A percentile compares a stretch with the other conserved stretches of the same genome.
phyloP scores from a whole-genome alignment of 257 asterid genomes.

The Nicotiana paniculata region DNA sequence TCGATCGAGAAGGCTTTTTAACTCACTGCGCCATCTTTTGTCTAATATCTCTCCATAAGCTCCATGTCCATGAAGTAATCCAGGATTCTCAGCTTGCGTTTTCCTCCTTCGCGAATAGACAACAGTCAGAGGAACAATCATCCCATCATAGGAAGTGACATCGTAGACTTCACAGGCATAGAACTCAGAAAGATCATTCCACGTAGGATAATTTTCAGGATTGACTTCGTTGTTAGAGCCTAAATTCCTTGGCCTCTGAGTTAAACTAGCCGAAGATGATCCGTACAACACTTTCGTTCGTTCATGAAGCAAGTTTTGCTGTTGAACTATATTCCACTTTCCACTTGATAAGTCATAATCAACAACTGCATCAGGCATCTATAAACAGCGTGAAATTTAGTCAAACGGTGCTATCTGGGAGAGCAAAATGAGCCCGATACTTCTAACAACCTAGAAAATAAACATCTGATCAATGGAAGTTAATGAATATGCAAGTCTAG shows the following conservation, averaged over 20 bases:
- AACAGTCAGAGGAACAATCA: constrained; percentile 66
- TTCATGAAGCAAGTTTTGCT: constrained; percentile 81
- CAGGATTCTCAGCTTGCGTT: constrained; percentile 61
- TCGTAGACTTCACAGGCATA: constrained; percentile 78
- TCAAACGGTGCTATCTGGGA: not conserved
- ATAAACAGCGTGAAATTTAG: constrained; percentile 9
- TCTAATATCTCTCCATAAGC: constrained; percentile 91
- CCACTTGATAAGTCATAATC: constrained; percentile 75
- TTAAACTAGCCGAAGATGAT: constrained; percentile 38
- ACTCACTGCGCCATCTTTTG: constrained; percentile 70
- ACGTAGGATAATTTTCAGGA: constrained; percentile 33
- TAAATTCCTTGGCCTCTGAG: constrained; percentile 29
- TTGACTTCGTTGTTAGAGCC: constrained; percentile 4
- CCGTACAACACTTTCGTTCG: constrained; percentile 76
- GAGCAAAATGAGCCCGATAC: not conserved
- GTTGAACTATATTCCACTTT: constrained; percentile 77
- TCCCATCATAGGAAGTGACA: constrained; percentile 74
- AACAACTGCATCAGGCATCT: constrained; percentile 98
- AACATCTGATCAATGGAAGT: not conserved
- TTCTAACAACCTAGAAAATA: not conserved
- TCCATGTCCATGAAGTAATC: constrained; percentile 94
- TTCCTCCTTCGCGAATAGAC: constrained; percentile 65
- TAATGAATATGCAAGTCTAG: not conserved
- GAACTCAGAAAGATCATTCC: constrained; percentile 88
- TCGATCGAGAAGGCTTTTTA: constrained; percentile 90